A percentile compares a stretch with the other conserved stretches of the same genome.
phyloP scores from a whole-genome alignment of 2,329 filamentous ascomycete species.

The Pyrenochaeta sp. region DNA sequence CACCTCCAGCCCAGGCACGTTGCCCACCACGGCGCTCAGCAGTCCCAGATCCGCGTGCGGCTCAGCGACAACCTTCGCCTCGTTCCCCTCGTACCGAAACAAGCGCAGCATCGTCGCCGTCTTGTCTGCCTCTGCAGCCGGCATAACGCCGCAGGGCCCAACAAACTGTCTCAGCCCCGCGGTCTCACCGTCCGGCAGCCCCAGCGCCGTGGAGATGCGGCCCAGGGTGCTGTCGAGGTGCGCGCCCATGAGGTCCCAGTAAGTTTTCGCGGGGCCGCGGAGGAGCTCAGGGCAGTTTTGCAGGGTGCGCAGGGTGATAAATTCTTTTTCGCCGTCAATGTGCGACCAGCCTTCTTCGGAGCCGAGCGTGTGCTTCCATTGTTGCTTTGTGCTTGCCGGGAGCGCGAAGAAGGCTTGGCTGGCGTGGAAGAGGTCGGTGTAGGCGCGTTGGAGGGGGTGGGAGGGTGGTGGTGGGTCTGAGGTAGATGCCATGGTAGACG shows the following conservation, averaged over 20 bases:
- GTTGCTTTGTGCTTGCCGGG: conserved; percentile 28
- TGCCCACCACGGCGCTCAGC: conserved; percentile 42
- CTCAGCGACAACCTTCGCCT: conserved; percentile 46
- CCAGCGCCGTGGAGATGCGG: conserved; percentile 31
- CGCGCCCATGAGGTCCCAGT: conserved; percentile 42
- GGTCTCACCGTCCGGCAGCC: conserved; percentile 15
- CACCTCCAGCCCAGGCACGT: conserved; percentile 47
- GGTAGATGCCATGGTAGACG: background rate
- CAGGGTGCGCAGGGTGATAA: conserved; percentile 46
- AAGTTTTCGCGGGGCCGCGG: conserved; percentile 34
- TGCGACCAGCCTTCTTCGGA: conserved; percentile 47
- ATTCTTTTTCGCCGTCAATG: conserved; percentile 49
- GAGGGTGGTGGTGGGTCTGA: conserved; percentile 4
- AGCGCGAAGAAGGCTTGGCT: conserved; percentile 43
- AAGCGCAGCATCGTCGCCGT: conserved; percentile 47
- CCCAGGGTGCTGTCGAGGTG: conserved; percentile 34
- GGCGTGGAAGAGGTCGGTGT: conserved; percentile 36
- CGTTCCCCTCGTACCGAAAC: conserved; percentile 47
- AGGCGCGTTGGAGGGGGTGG: conserved; percentile 43
- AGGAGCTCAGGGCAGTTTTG: conserved; percentile 42
- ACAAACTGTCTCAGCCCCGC: conserved; percentile 34
- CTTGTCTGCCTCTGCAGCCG: conserved; percentile 25
- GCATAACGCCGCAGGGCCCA: conserved; percentile 32
- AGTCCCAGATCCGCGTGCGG: conserved; percentile 47
- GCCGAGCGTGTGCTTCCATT: conserved; percentile 43